These are phyloP conservation scores for Trichosporon asahii DNA, from an alignment of 1,284 basidiomycete genomes.

Conservation along the genomic window DNA sequence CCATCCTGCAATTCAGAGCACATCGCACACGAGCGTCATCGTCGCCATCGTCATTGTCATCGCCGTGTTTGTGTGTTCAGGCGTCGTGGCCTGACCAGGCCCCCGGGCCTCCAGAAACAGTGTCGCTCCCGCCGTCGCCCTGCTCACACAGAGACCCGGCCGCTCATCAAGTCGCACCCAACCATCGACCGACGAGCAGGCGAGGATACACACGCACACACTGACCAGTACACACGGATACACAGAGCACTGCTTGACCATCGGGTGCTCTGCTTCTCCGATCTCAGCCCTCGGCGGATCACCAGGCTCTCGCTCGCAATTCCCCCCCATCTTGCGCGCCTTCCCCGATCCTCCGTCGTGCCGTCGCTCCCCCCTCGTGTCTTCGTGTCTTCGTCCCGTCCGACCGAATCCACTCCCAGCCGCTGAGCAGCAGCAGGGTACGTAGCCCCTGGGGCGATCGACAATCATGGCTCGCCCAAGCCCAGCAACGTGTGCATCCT, in stretches of 20 bases:
- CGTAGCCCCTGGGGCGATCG: background rate
- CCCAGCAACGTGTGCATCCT: background rate
- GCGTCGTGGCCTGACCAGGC: background rate
- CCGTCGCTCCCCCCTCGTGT: background rate
- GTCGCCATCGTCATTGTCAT: background rate
- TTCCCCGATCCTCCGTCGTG: background rate
- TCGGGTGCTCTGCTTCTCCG: background rate
- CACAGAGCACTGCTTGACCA: background rate
- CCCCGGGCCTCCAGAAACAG: background rate
- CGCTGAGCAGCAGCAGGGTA: background rate
- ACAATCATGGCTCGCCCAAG: constrained; percentile 3
- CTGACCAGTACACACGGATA: background rate
- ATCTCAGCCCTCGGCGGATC: background rate
- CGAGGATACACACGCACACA: background rate
- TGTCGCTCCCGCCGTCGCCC: background rate
- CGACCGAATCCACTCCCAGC: background rate
- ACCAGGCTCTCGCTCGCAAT: background rate
- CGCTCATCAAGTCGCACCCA: background rate
- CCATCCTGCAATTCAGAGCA: background rate
- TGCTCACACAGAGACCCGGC: background rate
- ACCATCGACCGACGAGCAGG: background rate
- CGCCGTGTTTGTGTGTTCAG: background rate
- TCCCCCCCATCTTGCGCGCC: background rate
- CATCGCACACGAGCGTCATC: background rate
- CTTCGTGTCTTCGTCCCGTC: background rate